Percentiles rank a stretch among this genome's conserved stretches.
These are phyloP conservation scores for Limnomonas spitsbergensis DNA, from an alignment of 139 green algal species.

Conservation along the genomic window DNA sequence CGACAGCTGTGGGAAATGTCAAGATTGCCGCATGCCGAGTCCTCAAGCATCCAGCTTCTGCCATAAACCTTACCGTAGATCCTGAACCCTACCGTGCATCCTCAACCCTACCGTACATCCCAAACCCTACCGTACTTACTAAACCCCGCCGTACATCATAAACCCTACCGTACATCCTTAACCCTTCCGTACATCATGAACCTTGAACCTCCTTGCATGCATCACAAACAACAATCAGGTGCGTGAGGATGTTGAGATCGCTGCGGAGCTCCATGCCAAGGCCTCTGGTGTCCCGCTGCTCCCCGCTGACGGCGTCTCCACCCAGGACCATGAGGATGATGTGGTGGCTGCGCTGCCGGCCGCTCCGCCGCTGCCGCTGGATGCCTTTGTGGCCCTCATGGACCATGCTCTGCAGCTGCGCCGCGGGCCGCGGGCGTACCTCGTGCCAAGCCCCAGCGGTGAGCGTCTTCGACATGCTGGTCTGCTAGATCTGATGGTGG, in stretches of 20 bases:
- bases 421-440: constrained; percentile 55
- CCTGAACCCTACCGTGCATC: too few species aligned
- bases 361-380: constrained; percentile 7
- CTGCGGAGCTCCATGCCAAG: constrained; percentile 19
- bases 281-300: constrained; percentile 7
- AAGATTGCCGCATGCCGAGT: too few species aligned
- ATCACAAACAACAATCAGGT: constrained; percentile 51
- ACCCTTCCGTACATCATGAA: too few species aligned
- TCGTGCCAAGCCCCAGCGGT: constrained; percentile 54
- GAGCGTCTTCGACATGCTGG: too few species aligned
- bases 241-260: constrained; percentile 56
- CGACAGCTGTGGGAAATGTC: too few species aligned
- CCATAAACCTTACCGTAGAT: too few species aligned
- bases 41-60: too few species aligned
- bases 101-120: too few species aligned
- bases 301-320: neutral
- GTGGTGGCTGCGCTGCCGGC: constrained; percentile 11
- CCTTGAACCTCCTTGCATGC: neutral
- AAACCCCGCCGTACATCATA: too few species aligned
- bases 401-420: constrained; percentile 46
- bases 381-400: constrained; percentile 58
- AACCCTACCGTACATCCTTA: too few species aligned
- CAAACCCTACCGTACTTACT: too few species aligned
- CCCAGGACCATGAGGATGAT: neutral
- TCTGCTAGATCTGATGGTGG: too few species aligned